phyloP scores from a whole-genome alignment of 768 basidiomycete genomes.

The Lactarius vividus region DNA sequence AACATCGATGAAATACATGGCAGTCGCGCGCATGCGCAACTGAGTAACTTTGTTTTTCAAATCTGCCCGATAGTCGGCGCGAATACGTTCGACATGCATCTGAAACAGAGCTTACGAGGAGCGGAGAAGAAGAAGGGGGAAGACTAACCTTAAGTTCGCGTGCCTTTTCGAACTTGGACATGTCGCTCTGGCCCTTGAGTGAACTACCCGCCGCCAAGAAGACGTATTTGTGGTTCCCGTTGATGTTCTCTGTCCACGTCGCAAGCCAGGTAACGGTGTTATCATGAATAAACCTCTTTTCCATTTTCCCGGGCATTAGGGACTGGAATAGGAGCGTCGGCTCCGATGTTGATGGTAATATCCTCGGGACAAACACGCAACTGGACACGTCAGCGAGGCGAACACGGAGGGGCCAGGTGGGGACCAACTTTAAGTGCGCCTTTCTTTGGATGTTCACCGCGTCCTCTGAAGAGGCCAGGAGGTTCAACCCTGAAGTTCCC shows the following conservation, averaged over 20 bases:
- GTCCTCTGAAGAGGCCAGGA: slow-evolving; percentile 96
- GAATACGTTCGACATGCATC: slow-evolving; percentile 89
- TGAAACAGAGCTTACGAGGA: slow-evolving; percentile 35
- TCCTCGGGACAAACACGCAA: slow-evolving; percentile 90
- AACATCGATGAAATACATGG: slow-evolving; percentile 98
- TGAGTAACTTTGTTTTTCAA: slow-evolving; percentile 91
- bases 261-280: slow-evolving; percentile 99
- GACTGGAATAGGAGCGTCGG: slow-evolving; percentile 67
- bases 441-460: slow-evolving; percentile 98
- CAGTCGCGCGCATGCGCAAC: slow-evolving; percentile 94
- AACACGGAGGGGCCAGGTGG: not conserved
- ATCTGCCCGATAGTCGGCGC: slow-evolving; percentile 81
- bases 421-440: slow-evolving; percentile 80
- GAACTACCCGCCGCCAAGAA: slow-evolving; percentile 98
- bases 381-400: slow-evolving; percentile 39
- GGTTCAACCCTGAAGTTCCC: slow-evolving; percentile 99
- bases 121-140: not conserved
- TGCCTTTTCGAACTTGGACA: slow-evolving; percentile 97
- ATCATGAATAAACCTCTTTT: slow-evolving; percentile 85
- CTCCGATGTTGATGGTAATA: slow-evolving; percentile 92
- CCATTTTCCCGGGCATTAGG: slow-evolving; percentile 92
- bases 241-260: slow-evolving; percentile 98
- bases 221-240: slow-evolving; percentile 93
- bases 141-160: slow-evolving; percentile 82
- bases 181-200: slow-evolving; percentile 97